Percentiles rank a stretch among this genome's conserved stretches.
Evolutionary conservation across 2,329 filamentous ascomycete species (phyloP).

Genomic region (Aspergillus persii): DNA sequence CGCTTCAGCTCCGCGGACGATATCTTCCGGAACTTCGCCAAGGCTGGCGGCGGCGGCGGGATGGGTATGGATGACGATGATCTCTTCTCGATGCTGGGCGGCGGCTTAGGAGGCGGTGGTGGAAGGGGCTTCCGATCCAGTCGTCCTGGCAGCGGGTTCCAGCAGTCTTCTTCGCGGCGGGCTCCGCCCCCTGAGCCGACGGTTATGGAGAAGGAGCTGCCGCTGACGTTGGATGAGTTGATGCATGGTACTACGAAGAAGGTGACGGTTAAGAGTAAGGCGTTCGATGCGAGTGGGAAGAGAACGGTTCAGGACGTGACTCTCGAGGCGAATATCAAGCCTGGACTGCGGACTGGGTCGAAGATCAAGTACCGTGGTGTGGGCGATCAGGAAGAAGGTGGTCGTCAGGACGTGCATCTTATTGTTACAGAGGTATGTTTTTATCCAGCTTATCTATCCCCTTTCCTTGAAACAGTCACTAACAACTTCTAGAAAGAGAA

Average conservation of each 20-base stretch:
- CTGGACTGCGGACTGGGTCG: constrained; percentile 90
- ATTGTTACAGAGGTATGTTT: constrained; percentile 82
- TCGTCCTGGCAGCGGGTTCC: constrained; percentile 28
- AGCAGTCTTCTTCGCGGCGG: constrained; percentile 27
- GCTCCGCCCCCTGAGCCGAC: constrained; percentile 75
- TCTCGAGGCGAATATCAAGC: constrained; percentile 91
- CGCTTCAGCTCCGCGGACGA: constrained; percentile 78
- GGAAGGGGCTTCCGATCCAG: constrained; percentile 32
- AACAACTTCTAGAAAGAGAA: constrained; percentile 69
- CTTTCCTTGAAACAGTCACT: constrained; percentile 26
- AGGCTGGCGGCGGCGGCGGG: constrained; percentile 52
- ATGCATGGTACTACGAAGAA: constrained; percentile 89
- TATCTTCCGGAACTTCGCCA: constrained; percentile 83
- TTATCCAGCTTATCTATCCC: not conserved
- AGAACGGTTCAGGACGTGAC: constrained; percentile 84
- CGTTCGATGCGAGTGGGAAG: constrained; percentile 80
- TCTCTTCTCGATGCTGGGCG: constrained; percentile 53
- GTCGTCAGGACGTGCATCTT: constrained; percentile 92
- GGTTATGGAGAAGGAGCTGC: constrained; percentile 80
- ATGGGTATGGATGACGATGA: constrained; percentile 56
- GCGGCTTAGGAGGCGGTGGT: constrained; percentile 36
- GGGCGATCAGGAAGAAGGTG: constrained; percentile 96
- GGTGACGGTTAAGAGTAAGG: constrained; percentile 97
- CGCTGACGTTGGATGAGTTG: constrained; percentile 81
- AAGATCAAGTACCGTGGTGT: constrained; percentile 98